Conservation (phyloP, 768 basidiomycete species). For the Crepidotus variabilis region DNA sequence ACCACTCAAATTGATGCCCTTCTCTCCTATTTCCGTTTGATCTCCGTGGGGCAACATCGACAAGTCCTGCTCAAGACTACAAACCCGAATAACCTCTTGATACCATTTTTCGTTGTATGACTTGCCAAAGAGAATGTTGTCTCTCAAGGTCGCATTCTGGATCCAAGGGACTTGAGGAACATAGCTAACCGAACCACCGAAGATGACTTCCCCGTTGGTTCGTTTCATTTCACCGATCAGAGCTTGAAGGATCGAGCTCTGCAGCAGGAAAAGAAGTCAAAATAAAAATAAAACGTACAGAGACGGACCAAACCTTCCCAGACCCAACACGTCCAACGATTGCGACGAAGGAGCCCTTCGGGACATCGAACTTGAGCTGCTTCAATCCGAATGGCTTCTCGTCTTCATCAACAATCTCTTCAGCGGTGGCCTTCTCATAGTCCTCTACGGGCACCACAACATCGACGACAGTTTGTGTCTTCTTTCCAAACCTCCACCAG, state of each 20-base stretch:
- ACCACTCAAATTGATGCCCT: constrained; percentile 66
- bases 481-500: constrained; percentile 2
- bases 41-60: constrained; percentile 69
- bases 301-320: constrained; percentile 54
- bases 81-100: constrained; percentile 55
- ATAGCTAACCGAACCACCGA: constrained; percentile 55
- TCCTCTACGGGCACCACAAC: constrained; percentile 6
- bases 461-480: not conserved
- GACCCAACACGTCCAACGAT: constrained; percentile 76
- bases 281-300: not conserved
- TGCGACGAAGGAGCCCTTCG: constrained; percentile 59
- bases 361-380: constrained; percentile 41
- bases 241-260: constrained; percentile 56
- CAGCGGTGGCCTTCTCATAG: not conserved
- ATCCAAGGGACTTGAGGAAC: constrained; percentile 66
- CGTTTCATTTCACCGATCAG: constrained; percentile 68
- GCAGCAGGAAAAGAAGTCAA: not conserved
- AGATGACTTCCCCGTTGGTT: constrained; percentile 48
- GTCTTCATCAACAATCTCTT: constrained; percentile 14
- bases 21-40: constrained; percentile 71
- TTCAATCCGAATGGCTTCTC: constrained; percentile 51
- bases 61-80: constrained; percentile 68
- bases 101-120: constrained; percentile 57
- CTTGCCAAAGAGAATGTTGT: constrained; percentile 76
- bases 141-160: constrained; percentile 60